Evolutionary conservation across 2,329 filamentous ascomycete genomes (phyloP).

Genomic region (Neofusicoccum kwambonambiense): DNA sequence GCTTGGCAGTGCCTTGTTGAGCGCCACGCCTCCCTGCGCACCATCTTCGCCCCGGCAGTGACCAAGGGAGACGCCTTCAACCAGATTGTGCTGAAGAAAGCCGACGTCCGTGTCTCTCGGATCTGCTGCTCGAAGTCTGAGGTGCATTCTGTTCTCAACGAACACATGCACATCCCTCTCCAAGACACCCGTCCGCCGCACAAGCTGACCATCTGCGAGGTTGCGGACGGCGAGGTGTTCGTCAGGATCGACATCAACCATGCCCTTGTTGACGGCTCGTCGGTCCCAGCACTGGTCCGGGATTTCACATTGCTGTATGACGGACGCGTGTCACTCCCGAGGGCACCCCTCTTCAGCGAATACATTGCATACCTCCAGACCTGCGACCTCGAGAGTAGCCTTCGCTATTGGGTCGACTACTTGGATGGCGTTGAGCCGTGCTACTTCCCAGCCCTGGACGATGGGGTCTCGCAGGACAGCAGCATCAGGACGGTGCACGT

Average conservation of each 20-base stretch:
- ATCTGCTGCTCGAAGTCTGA: conserved; percentile 15
- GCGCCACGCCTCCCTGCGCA: conserved; percentile 32
- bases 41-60: conserved; percentile 34
- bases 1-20: conserved; percentile 38
- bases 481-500: conserved; percentile 1
- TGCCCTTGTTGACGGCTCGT: conserved; percentile 52
- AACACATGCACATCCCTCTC: conserved; percentile 22
- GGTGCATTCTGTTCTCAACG: conserved; percentile 20
- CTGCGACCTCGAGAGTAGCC: conserved; percentile 6
- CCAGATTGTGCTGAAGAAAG: conserved; percentile 27
- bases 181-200: conserved; percentile 42
- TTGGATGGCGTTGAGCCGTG: conserved; percentile 41
- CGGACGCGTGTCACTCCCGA: conserved; percentile 33
- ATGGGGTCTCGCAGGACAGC: conserved; percentile 19
- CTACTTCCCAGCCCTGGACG: conserved; percentile 35
- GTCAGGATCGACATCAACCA: conserved; percentile 51
- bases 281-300: conserved; percentile 49
- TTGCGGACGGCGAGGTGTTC: neutral
- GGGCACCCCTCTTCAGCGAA: conserved; percentile 36
- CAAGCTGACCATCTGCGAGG: conserved; percentile 8
- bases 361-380: conserved; percentile 36
- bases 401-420: conserved; percentile 39
- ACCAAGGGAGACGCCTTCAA: conserved; percentile 32
- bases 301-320: conserved; percentile 49
- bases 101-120: conserved; percentile 3